phyloP scores from a whole-genome alignment of 73 alveolate species.

The Blepharisma japonicum region DNA sequence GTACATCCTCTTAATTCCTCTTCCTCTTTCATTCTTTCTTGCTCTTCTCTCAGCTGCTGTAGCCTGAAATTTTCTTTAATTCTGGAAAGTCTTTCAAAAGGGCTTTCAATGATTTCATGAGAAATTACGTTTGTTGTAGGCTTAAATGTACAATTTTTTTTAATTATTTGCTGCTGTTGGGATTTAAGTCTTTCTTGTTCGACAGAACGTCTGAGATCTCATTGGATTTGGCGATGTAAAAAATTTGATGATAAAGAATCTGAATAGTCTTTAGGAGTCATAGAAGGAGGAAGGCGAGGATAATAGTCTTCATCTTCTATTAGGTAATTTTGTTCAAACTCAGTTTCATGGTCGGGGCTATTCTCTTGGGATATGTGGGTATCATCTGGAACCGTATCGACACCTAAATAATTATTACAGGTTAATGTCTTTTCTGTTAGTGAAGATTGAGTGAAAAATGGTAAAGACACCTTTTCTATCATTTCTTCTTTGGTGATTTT shows the following conservation, averaged over 20 bases:
- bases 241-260: background rate
- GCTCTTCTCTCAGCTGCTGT: background rate
- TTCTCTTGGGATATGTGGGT: background rate
- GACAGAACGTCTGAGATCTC: background rate
- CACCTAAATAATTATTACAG: too few species aligned
- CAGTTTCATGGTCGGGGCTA: conserved; percentile 2
- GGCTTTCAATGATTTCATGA: background rate
- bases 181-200: background rate
- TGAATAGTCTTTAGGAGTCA: background rate
- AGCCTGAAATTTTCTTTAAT: background rate
- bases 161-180: background rate
- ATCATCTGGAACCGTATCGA: background rate
- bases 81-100: conserved; percentile 2
- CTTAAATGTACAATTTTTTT: conserved; percentile 8
- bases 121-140: conserved; percentile 8
- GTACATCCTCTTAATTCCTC: conserved; percentile 25
- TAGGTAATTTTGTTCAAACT: background rate
- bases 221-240: background rate
- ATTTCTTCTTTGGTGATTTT: conserved; percentile 27
- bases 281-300: background rate
- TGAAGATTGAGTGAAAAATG: background rate
- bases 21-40: background rate
- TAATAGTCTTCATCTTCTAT: background rate
- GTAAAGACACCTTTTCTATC: background rate
- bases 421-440: too few species aligned